Base-by-base conservation (phyloP, 768 basidiomycete genomes). In the Krasilnikovozyma curviuscula region DNA sequence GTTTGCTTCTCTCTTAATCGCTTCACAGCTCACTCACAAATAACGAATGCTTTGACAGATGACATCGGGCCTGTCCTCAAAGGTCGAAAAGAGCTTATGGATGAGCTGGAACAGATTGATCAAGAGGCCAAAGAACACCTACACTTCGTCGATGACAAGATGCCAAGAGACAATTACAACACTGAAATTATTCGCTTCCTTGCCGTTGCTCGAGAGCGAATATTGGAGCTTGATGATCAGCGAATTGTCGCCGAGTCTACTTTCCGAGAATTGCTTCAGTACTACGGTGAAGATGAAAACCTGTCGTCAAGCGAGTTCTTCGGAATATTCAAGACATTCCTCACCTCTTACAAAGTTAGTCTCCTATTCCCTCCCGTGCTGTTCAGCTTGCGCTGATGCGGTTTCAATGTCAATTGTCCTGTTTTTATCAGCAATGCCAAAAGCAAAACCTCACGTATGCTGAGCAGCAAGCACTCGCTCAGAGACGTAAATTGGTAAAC, bases 281-380 rank as follows among this genome's bases (percentile, higher is more conserved):
- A 85, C 60, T 98, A 82, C 59, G 88, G 89, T 10, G 93, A 98
- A 64, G 89, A 93, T 32, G 79, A 56, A 38, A 60, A 70, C 53
- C 77, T 80, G 74, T 67, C 79, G 40, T 84, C 86, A 0, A 71
- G 80, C 3, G 91, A 95, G 59, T 98, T 97, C 68, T 98, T 85
- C 66, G 85, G 78, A 12, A 78, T 91, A 57, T 95, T 97, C 74
- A 88, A 93, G 67, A 93, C 84, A 2, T 98, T 98, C 58, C 74
- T 89, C 24, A 89, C 80, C 0, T 91, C 88, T 2, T 98, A 89
- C 65, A 48, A 48, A 25, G 49, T 38, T 0, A 21, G 49, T 7
- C 14, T 14, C 14, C 19, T 12, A 19, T 27, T 50, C 13, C 19
- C 21, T 39, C 6, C 3, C 24, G 10, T 19, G 6, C 9, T 42